Percentiles rank a stretch among this genome's conserved stretches.
phyloP scores from a whole-genome alignment of 176 grass and related monocot species.

The Otatea glauca region DNA sequence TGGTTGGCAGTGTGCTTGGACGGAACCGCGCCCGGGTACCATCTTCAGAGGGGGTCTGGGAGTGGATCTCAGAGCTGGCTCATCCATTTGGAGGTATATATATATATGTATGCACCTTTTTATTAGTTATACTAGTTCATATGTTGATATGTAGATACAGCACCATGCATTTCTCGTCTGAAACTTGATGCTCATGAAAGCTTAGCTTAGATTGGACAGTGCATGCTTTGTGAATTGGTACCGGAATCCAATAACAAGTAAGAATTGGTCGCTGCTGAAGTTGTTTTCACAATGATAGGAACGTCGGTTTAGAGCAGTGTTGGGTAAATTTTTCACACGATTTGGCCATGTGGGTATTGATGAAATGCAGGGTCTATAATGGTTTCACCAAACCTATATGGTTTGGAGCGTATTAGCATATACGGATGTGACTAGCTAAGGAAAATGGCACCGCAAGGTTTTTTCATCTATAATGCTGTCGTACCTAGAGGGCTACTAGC shows the following conservation, averaged over 20 bases:
- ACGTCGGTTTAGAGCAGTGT: not conserved
- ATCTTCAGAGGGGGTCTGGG: conserved; percentile 65
- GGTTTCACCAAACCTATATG: not conserved
- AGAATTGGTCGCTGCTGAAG: not conserved
- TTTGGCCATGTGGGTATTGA: not conserved
- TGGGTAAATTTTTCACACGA: not conserved
- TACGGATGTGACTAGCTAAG: not conserved
- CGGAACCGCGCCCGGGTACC: conserved; percentile 66
- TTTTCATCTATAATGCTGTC: not conserved
- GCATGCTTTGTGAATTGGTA: not conserved
- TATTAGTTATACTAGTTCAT: not conserved
- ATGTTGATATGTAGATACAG: not conserved
- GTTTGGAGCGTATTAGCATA: not conserved
- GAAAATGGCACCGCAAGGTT: not conserved
- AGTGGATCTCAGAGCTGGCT: conserved; percentile 58
- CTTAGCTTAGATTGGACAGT: not conserved
- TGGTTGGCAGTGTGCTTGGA: conserved; percentile 74
- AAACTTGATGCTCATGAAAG: not conserved
- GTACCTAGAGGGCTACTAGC: not conserved
- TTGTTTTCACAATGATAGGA: not conserved
- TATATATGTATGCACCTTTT: not conserved
- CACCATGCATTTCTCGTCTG: not conserved
- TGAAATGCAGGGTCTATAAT: not conserved
- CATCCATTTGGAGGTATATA: conserved; percentile 72
- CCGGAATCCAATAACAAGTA: not conserved